Evolutionary conservation across 2,329 filamentous ascomycete genomes (phyloP), one percentile per base, ranked within the genome.

Genomic region (Fusarium circinatum): DNA sequence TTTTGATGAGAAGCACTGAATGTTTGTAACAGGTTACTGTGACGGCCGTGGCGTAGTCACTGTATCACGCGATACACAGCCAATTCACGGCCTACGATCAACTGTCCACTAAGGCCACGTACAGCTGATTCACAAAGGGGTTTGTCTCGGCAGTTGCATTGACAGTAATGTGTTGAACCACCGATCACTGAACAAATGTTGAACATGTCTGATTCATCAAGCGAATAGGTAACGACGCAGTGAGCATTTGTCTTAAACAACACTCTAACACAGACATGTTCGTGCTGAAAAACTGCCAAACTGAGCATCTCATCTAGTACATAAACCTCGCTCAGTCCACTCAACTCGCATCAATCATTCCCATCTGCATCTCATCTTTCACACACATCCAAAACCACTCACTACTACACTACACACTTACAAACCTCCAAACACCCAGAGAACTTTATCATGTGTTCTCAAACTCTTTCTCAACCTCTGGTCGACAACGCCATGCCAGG

Each of bases 41-140:
- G 6, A 13, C 17, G 3, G 22, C 12, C 17, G 15, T 34, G 22
- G 48, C 11, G 12, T 12, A 14, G 22, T 4, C 28, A 24, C 4
- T 3, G 4, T 22, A 1, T 17, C 11, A 10, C 8, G 5, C 3
- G 45, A 48, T 6, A 9, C 15, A 24, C 3, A 14, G 14, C 0
- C 17, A 2, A 36, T 0, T 13, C 11, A 2, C 10, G 8, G 11
- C 5, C 11, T n/a, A 6, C 3, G 3, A 7, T 5, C 10, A 8
- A 32, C 4, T 0, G 11, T 9, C 8, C 2, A n/a, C 14, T 20
- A 12, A 8, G 5, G 47, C 22, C 12, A 32, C 1, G 3, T 14
- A 0, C 0, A 24, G 3, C 6, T 18, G 5, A 24, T 18, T 32
- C 48, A 32, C 4, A 8, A 5, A 14, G 8, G 5, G 22, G 5